Conservation (phyloP, 352 stramenopile species). For the Pythium coloratum region DNA sequence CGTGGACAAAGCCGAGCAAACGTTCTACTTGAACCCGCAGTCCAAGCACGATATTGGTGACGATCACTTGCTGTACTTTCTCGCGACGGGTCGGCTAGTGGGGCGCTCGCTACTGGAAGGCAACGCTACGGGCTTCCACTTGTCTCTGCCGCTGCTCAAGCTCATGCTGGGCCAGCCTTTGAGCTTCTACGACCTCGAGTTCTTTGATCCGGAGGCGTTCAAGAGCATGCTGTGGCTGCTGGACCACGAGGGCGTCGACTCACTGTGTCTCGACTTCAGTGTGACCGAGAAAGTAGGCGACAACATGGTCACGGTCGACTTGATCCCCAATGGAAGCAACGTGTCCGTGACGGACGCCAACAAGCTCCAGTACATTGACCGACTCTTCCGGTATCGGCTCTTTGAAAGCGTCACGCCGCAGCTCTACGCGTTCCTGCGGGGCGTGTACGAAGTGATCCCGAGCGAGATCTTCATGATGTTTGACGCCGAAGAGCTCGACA, state of each 20-base stretch:
- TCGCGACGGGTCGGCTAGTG: constrained; percentile 28
- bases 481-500: constrained; percentile 97
- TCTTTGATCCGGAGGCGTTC: constrained; percentile 34
- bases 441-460: constrained; percentile 96
- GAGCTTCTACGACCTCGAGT: constrained; percentile 88
- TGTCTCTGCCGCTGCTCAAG: constrained; percentile 93
- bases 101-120: constrained; percentile 52
- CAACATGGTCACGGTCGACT: constrained; percentile 38
- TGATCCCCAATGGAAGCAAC: constrained; percentile 30
- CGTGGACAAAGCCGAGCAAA: constrained; percentile 31
- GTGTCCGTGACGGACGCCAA: constrained; percentile 94
- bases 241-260: constrained; percentile 24
- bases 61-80: constrained; percentile 31
- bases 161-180: constrained; percentile 91
- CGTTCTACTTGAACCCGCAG: constrained; percentile 37
- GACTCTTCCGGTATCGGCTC: constrained; percentile 58
- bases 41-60: constrained; percentile 24
- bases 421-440: constrained; percentile 77
- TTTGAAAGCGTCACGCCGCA: constrained; percentile 58
- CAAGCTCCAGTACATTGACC: constrained; percentile 91
- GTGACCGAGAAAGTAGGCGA: constrained; percentile 37
- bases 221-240: constrained; percentile 35
- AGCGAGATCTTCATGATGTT: constrained; percentile 94
- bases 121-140: constrained; percentile 86
- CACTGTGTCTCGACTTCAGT: constrained; percentile 57